Evolutionary conservation across 768 basidiomycete genomes (phyloP).

Genomic region (Mycena filopes): DNA sequence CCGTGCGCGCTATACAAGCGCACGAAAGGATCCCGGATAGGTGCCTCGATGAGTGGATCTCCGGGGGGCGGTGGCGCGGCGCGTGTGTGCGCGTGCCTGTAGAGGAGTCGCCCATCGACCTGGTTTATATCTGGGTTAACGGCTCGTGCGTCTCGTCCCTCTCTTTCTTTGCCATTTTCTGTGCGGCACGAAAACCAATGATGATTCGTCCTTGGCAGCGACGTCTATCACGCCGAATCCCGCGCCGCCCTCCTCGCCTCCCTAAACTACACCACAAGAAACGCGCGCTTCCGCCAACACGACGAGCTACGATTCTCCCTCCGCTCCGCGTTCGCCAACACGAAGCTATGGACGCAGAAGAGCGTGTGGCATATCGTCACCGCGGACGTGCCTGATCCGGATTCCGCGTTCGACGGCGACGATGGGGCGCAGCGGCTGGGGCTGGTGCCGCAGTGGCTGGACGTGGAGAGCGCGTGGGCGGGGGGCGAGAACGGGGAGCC

Average conservation of each 20-base stretch:
- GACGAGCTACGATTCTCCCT: slow-evolving; percentile 51
- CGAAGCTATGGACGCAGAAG: slow-evolving; percentile 36
- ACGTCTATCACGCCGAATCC: slow-evolving; percentile 27
- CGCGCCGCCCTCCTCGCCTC: slow-evolving; percentile 17
- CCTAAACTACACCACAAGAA: slow-evolving; percentile 9
- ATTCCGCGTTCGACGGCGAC: slow-evolving; percentile 16
- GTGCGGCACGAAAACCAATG: not conserved
- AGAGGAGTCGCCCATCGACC: slow-evolving; percentile 31
- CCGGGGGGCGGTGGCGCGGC: slow-evolving; percentile 29
- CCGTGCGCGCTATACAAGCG: slow-evolving; percentile 27
- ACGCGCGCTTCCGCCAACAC: slow-evolving; percentile 42
- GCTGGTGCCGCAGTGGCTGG: slow-evolving; percentile 52
- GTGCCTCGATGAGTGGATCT: slow-evolving; percentile 31
- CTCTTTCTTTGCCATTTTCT: too few species aligned
- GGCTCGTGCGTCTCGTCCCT: slow-evolving; percentile 35
- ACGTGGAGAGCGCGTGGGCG: slow-evolving; percentile 30
- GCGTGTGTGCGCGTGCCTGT: slow-evolving; percentile 24
- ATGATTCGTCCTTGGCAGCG: slow-evolving; percentile 10
- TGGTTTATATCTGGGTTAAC: slow-evolving; percentile 37
- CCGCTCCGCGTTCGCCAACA: slow-evolving; percentile 45
- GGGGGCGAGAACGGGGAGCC: slow-evolving; percentile 43
- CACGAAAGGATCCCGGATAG: slow-evolving; percentile 25
- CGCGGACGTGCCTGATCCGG: slow-evolving; percentile 44
- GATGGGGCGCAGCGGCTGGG: slow-evolving; percentile 40
- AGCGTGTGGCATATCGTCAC: slow-evolving; percentile 45